phyloP scores from a whole-genome alignment of 305 asterid genomes.

The Fraxinus baroniana region DNA sequence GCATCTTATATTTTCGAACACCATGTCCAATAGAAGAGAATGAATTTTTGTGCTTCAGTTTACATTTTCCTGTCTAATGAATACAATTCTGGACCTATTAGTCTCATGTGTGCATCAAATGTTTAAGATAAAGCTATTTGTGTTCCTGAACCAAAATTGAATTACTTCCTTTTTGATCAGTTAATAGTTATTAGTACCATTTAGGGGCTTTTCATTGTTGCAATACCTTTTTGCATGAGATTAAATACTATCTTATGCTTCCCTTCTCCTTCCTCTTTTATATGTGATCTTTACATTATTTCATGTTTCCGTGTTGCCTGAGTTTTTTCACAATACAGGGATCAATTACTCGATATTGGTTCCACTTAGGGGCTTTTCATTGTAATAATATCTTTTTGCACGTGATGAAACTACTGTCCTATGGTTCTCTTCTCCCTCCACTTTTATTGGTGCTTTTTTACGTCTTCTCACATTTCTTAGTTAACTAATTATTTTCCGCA shows the following conservation, averaged over 20 bases:
- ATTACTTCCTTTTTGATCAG: background rate
- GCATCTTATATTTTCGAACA: background rate
- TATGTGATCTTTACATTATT: background rate
- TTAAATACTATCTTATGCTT: background rate
- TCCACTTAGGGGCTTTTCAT: background rate
- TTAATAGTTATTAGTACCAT: background rate
- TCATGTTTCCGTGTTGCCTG: background rate
- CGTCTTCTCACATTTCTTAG: background rate
- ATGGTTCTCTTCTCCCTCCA: background rate
- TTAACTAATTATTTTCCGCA: background rate
- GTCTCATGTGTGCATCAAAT: background rate
- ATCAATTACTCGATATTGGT: background rate
- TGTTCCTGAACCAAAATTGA: background rate
- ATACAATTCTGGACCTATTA: background rate
- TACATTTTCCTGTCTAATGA: background rate
- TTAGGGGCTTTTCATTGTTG: background rate
- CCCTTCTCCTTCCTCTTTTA: background rate
- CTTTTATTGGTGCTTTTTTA: background rate
- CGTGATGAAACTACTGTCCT: background rate
- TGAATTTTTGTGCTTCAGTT: background rate
- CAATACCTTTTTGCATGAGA: background rate
- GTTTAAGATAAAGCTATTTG: background rate
- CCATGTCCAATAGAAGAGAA: background rate
- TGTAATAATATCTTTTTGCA: background rate
- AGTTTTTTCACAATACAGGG: background rate